Base-by-base conservation (phyloP, 2,329 filamentous ascomycete species). In the Colletotrichum lindemuthianum region DNA sequence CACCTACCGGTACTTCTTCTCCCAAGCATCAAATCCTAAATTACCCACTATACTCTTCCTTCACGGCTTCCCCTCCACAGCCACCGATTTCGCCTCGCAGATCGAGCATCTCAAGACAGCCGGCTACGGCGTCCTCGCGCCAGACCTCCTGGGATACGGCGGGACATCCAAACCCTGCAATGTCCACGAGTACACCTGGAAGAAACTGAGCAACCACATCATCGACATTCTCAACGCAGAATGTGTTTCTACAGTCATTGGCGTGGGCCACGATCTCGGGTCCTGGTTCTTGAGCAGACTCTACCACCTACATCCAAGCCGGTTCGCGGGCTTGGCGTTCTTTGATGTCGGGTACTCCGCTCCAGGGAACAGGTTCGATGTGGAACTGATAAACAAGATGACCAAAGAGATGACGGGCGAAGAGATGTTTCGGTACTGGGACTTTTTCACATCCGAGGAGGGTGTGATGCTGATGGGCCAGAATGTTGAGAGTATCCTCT, bases 191-290 rank as follows among this genome's bases (percentile, higher is more conserved):
- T 91, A 95, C 76, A 87, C 90, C 50, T 90, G 92, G 74, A 92
- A 91, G 80, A 91, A 92, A 76, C 96, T 97, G 92, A 83, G 91
- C 68, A 90, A 92, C 2, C 82, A 96, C 59, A 78, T 96, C 60
- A 87, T 90, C 41, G 93, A 93, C 51, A 90, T 86, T 15, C 86
- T 96, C 59, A 92, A 92, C 57, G 86, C 90, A 55, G 91, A 93
- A 73, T 93, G 96, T 72, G 86, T 86, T 44, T 85, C 87, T 72
- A 85, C 88, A 67, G 86, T 86, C 60, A 92, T 91, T 77, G 88
- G 90, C 73, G 67, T 78, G 1, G 76, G 74, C 0, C 77, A 79
- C 36, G 77, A 79, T 37, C 73, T 77, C 50, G 75, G 75, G 1
- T 70, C 74, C 9, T 75, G 72, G 6, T 58, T 77, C 0, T 45